Base-by-base conservation (phyloP, 768 basidiomycete species). In the Amanita pseudoporphyria region DNA sequence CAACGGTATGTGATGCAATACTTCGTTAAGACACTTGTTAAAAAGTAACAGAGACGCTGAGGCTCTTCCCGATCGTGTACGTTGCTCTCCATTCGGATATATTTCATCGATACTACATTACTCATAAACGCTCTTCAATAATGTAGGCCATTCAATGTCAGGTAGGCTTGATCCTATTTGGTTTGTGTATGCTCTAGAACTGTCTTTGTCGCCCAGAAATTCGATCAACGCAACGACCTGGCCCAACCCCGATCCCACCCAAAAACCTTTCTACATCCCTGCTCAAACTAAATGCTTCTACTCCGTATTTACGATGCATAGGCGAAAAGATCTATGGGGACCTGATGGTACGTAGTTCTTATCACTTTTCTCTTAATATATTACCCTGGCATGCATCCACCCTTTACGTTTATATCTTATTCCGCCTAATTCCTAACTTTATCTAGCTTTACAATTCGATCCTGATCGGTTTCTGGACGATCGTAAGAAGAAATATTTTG, bases 381-480 rank as follows among this genome's bases (percentile, higher is more conserved):
- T 42, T 41, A 0, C 19, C 26, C 26, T 28, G 26, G 26, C 26
- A 7, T 7, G 26, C 7, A n/a, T n/a, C n/a, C 7, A 28, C 26
- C 7, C 26, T 7, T 28, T 5, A 41, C 14, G 3, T 9, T 9
- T 13, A 14, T n/a, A 14, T 28, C 14, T 10, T 12, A 5, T n/a
- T 13, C n/a, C n/a, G n/a, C 14, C 24, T 13, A 7, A 41, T 26
- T 41, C 6, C 5, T 6, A n/a, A n/a, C n/a, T 13, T 10, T n/a
- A 39, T 26, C 35, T 52, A 82, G 82, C 82, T 4, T 68, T 77
- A 41, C 72, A 78, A 57, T 85, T 84, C 49, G 83, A 87, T 57
- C 83, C 84, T 0, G 81, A 84, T 53, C 75, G 83, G 3, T 86
- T 82, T 69, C 67, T 85, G 39, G 84, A 84, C 58, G 69, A 78